Base-by-base conservation (phyloP, 495 filamentous ascomycete genomes). In the Geopyxis carbonaria region DNA sequence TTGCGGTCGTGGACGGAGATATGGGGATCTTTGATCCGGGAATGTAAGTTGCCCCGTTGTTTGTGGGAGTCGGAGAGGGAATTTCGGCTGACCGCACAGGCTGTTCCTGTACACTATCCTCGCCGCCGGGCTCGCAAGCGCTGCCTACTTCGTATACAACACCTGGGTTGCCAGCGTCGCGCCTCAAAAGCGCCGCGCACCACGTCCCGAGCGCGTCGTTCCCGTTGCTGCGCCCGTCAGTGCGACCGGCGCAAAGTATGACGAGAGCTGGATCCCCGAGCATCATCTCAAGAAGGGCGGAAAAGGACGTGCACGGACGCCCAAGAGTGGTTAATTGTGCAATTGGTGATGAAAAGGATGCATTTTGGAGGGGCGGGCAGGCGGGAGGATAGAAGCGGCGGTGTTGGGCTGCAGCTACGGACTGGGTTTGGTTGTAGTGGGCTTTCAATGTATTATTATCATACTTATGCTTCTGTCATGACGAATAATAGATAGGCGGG, bases 51-150 rank as follows among this genome's bases (percentile, higher is more conserved):
- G 27, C 41, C 29, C 36, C 31, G 36, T 25, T 30, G 39, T 27
- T 33, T 20, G 4, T 23, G 13, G 22, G 37, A 10, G 7, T 10
- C 31, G 7, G 5, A 66, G 31, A n/a, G 10, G 35, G 5, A 23
- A 43, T n/a, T n/a, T n/a, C n/a, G n/a, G n/a, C n/a, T 22, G 16
- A 35, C 15, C 5, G 14, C 25, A 25, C 44, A 92, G 86, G 50
- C 79, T 93, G 62, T 97, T 97, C 74, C 76, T 97, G 43, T 97
- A 95, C 66, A 73, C 93, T 59, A 73, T 95, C 67, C 83, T 97
- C 47, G 60, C 73, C 40, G 72, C 69, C 41, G 70, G 65, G 53
- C 86, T 92, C 57, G 72, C 57, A 47, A 84, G 77, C 40, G 80
- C 78, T 29, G 65, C 74, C 59, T 93, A 89, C 72, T 94, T 92